Evolutionary conservation across 169 alveolate species (phyloP), one percentile per base, ranked within the genome.

Genomic region (Plasmodium knowlesi): DNA sequence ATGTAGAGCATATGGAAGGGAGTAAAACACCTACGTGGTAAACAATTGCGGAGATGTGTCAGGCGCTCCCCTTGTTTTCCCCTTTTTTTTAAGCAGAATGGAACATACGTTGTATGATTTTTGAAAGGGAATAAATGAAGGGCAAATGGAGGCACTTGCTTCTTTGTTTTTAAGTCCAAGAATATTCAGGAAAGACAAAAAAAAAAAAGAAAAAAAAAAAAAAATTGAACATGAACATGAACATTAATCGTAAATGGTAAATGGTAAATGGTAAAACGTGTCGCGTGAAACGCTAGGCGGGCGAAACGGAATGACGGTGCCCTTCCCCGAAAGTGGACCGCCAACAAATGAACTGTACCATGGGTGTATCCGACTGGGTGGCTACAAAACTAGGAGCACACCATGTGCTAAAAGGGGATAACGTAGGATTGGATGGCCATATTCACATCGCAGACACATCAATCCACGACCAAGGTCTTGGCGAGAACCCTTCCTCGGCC

Each of bases 401-500:
- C 10, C 54, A 43, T 43, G n/a, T 3, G 54, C 10, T 43, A 43
- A 43, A 0, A 10, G 54, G 54, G 61, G 61, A 50, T 50, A 16
- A 50, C 61, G 16, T 16, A 12, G 9, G 22, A 50, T 16, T 0
- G 61, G n/a, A 50, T 8, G 61, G 22, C 57, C 57, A 4, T 19
- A 2, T 46, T 0, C 57, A 46, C 57, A 46, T 34, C 76, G 34
- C n/a, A 22, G 8, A 0, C 43, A 3, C 3, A 16, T 74, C 71
- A 86, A 50, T 46, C 46, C 10, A 37, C 57, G 71, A 86, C 93
- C 37, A 74, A 28, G 1, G 93, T 86, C 80, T 86, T 86, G 3
- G 93, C 93, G 57, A 86, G 85, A 6, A 86, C 93, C 41, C 93
- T 28, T 53, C 93, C 93, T 16, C 85, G 54, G 1, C 93, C 93